Evolutionary conservation across 495 filamentous ascomycete species (phyloP).

Genomic region (Lophiotrema nucula): DNA sequence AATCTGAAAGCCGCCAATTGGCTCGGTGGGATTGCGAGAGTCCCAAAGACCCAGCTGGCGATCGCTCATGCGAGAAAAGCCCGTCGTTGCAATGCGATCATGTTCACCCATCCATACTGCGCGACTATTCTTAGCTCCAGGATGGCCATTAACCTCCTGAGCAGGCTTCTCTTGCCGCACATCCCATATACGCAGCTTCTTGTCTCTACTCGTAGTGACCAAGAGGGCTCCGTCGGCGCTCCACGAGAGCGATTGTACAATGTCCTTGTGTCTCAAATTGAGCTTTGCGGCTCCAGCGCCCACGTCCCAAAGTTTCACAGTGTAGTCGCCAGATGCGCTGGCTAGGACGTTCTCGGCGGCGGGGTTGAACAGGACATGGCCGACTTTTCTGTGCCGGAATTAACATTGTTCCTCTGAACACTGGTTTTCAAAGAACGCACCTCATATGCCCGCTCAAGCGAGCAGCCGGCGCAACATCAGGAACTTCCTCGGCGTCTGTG

Average conservation of each 20-base stretch:
- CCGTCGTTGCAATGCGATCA: constrained; percentile 90
- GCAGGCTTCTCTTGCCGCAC: constrained; percentile 85
- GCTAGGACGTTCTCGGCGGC: constrained; percentile 94
- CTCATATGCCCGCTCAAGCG: constrained; percentile 76
- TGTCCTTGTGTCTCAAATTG: constrained; percentile 78
- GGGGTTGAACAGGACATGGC: constrained; percentile 96
- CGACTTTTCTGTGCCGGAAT: constrained; percentile 70
- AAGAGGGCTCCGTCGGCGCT: constrained; percentile 86
- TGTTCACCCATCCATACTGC: constrained; percentile 95
- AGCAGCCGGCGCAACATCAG: constrained; percentile 75
- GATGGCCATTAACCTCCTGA: constrained; percentile 80
- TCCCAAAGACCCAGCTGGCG: constrained; percentile 95
- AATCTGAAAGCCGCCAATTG: constrained; percentile 81
- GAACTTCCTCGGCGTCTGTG: constrained; percentile 76
- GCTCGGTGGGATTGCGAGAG: constrained; percentile 71
- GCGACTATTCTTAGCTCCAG: constrained; percentile 94
- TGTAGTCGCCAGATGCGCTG: constrained; percentile 91
- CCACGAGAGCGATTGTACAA: constrained; percentile 95
- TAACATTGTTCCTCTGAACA: constrained; percentile 15
- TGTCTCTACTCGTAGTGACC: constrained; percentile 93
- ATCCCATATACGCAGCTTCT: constrained; percentile 97
- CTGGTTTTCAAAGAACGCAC: constrained; percentile 36
- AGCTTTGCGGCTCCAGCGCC: constrained; percentile 69
- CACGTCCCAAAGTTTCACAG: constrained; percentile 95
- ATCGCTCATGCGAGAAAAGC: constrained; percentile 98